These are phyloP conservation scores for Globisporangium viniferum DNA, from an alignment of 352 stramenopile genomes.

Conservation along the genomic window DNA sequence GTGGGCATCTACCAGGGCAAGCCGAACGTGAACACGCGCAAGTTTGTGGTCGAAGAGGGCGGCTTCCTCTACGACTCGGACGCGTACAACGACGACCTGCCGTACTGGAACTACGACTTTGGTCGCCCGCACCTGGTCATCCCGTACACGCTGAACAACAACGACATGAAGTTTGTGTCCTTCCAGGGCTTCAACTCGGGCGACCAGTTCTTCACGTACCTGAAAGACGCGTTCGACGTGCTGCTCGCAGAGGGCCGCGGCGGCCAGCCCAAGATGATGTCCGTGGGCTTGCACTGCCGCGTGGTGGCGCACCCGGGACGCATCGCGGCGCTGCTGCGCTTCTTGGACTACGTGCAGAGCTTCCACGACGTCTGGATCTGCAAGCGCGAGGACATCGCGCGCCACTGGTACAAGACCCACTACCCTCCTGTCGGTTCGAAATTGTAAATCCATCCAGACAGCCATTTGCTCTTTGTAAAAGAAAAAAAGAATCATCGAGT, in stretches of 20 bases:
- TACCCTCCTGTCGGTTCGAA: constrained; percentile 45
- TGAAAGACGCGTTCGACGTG: constrained; percentile 90
- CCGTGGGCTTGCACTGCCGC: constrained; percentile 92
- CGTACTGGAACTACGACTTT: constrained; percentile 92
- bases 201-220: constrained; percentile 92
- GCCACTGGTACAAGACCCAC: constrained; percentile 93
- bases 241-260: constrained; percentile 86
- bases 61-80: constrained; percentile 96
- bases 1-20: constrained; percentile 97
- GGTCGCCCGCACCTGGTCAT: constrained; percentile 93
- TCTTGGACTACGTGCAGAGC: constrained; percentile 91
- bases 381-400: constrained; percentile 91
- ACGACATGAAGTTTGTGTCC: constrained; percentile 96
- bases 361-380: constrained; percentile 92
- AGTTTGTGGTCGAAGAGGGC: constrained; percentile 89
- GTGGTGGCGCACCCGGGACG: constrained; percentile 87
- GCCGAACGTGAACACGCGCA: constrained; percentile 90
- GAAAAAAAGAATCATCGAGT: neutral
- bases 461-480: neutral
- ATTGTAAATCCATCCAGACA: constrained; percentile 30
- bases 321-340: constrained; percentile 88
- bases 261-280: constrained; percentile 95
- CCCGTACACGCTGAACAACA: constrained; percentile 94
- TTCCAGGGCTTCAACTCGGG: constrained; percentile 90
- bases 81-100: constrained; percentile 94